These are phyloP conservation scores for Lyophyllum shimeji DNA, from an alignment of 768 basidiomycete genomes.

Conservation along the genomic window DNA sequence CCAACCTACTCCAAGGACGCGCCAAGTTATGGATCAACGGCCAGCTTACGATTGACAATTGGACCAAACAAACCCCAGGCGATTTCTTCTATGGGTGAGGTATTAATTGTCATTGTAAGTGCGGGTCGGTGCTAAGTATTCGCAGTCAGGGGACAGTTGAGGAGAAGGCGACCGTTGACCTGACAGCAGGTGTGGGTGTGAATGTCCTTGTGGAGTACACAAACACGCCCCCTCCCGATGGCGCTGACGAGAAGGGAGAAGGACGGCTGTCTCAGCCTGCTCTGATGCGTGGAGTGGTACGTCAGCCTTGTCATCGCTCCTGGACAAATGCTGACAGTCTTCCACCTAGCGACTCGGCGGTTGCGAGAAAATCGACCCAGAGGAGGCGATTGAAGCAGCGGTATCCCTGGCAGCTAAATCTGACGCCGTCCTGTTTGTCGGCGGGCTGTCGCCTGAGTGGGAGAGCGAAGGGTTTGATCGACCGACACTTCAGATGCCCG, in stretches of 20 bases:
- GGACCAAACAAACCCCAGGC: conserved; percentile 65
- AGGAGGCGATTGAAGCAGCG: conserved; percentile 55
- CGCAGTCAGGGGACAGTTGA: conserved; percentile 62
- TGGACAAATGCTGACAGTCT: not conserved
- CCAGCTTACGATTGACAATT: conserved; percentile 64
- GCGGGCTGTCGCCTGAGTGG: conserved; percentile 68
- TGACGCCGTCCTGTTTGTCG: conserved; percentile 59
- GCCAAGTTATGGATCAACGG: conserved; percentile 66
- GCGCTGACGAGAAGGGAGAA: conserved; percentile 40
- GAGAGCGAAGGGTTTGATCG: conserved; percentile 78
- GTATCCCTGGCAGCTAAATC: conserved; percentile 50
- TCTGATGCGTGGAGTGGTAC: conserved; percentile 66
- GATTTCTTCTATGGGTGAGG: conserved; percentile 67
- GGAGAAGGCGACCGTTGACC: conserved; percentile 50
- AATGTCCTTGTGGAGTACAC: conserved; percentile 63
- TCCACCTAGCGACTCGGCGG: conserved; percentile 61
- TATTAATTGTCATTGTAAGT: not conserved
- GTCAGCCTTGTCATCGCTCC: conserved; percentile 16
- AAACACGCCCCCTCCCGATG: conserved; percentile 53
- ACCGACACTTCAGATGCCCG: conserved; percentile 58
- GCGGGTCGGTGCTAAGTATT: not conserved
- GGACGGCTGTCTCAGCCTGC: conserved; percentile 58
- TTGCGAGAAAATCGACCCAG: conserved; percentile 57
- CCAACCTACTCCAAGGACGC: conserved; percentile 34
- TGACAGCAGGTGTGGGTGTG: conserved; percentile 45